Conservation (phyloP, 2,329 filamentous ascomycete species). For the Colletotrichum gloeosporioides region DNA sequence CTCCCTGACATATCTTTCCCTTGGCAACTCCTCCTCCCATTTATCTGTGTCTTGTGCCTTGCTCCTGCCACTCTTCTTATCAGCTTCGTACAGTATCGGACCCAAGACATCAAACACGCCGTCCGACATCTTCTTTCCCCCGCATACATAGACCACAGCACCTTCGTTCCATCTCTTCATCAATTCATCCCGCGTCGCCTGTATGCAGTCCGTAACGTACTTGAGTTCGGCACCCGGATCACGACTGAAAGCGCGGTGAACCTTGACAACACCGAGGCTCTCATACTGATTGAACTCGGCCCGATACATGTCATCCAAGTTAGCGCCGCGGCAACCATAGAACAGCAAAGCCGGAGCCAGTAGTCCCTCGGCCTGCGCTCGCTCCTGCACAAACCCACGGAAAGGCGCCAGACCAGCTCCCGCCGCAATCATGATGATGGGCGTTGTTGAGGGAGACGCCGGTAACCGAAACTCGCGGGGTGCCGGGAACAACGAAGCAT, state of each 20-base stretch:
- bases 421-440: neutral
- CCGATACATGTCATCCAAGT: neutral
- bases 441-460: neutral
- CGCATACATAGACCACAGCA: neutral
- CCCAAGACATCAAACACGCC: neutral
- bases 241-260: neutral
- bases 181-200: neutral
- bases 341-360: neutral
- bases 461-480: neutral
- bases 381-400: neutral
- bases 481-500: neutral
- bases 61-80: neutral
- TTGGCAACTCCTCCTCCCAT: neutral
- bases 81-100: neutral
- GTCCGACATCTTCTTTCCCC: neutral
- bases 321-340: neutral
- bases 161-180: neutral
- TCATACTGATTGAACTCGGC: neutral
- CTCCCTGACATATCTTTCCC: neutral
- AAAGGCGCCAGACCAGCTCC: neutral
- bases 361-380: constrained; percentile 18
- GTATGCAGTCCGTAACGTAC: neutral
- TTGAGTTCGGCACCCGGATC: neutral
- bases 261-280: neutral
- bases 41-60: neutral